phyloP scores from a whole-genome alignment of 352 stramenopile genomes.

The Phytophthora fragariae region DNA sequence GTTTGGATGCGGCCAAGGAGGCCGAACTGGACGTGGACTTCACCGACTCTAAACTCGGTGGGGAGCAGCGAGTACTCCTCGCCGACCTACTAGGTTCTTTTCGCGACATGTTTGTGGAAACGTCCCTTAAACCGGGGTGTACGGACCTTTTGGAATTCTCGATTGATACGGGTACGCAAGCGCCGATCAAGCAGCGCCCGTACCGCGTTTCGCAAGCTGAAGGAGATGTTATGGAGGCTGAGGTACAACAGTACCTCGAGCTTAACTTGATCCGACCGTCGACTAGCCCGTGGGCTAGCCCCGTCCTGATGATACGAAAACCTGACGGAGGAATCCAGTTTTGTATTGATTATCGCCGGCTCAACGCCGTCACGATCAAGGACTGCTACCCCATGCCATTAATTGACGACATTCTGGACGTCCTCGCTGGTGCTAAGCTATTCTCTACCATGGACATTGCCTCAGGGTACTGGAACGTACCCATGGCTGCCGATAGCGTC shows the following conservation, averaged over 20 bases:
- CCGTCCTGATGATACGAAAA: too few relatives aligned
- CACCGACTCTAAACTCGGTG: neutral
- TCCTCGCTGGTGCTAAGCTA: neutral
- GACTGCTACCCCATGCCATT: conserved; percentile 18
- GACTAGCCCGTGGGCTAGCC: too few relatives aligned
- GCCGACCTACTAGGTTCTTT: neutral
- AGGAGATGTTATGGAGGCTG: too few relatives aligned
- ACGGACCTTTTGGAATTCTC: conserved; percentile 13
- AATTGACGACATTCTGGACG: conserved; percentile 25
- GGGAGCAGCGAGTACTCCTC: neutral
- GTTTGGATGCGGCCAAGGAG: too few relatives aligned
- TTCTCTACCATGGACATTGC: conserved; percentile 12
- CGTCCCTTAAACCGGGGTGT: neutral
- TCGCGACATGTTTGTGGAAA: neutral
- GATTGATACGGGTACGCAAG: conserved; percentile 11
- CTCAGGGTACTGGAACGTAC: neutral
- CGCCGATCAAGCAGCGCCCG: conserved; percentile 9
- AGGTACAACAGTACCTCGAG: too few relatives aligned
- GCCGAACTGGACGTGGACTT: neutral
- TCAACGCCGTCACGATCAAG: too few relatives aligned
- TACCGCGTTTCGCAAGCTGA: too few relatives aligned
- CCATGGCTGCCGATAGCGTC: neutral
- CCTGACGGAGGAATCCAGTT: too few relatives aligned
- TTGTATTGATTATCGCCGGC: too few relatives aligned
- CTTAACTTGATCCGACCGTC: too few relatives aligned